Evolutionary conservation across 140 eudicot species (phyloP).

Genomic region (Erigeron philadelphicus): DNA sequence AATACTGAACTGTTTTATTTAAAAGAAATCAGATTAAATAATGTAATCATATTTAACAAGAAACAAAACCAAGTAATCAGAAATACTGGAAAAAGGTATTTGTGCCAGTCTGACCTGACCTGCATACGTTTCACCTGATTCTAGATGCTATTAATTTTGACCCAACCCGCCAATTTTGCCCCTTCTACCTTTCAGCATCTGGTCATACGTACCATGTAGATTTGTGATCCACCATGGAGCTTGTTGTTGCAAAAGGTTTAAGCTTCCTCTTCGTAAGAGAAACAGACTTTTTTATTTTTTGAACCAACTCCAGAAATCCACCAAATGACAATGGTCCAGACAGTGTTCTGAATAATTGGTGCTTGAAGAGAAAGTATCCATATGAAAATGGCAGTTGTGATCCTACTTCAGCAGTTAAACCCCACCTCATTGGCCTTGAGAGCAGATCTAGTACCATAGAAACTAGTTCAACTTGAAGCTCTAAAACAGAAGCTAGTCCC

Average conservation of each 20-base stretch:
- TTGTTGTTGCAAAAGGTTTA: constrained; percentile 30
- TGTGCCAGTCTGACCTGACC: background rate
- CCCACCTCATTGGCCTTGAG: constrained; percentile 81
- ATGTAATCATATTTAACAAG: background rate
- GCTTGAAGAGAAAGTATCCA: constrained; percentile 54
- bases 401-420: constrained; percentile 54
- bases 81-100: background rate
- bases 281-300: constrained; percentile 29
- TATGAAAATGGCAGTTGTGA: constrained; percentile 57
- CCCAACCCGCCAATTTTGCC: background rate
- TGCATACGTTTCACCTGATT: too few species aligned
- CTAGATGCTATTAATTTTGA: background rate
- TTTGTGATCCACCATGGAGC: constrained; percentile 46
- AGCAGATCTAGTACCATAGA: constrained; percentile 46
- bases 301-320: constrained; percentile 43
- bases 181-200: constrained; percentile 8
- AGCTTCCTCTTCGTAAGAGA: constrained; percentile 32
- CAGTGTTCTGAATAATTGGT: constrained; percentile 36
- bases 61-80: too few species aligned
- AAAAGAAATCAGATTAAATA: background rate
- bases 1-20: background rate
- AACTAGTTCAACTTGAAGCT: constrained; percentile 47
- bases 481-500: constrained; percentile 60
- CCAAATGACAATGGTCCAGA: constrained; percentile 49
- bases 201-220: constrained; percentile 53